Base-by-base conservation (phyloP, 192 early-diverging fungal species). In the Umbelopsis ramanniana region DNA sequence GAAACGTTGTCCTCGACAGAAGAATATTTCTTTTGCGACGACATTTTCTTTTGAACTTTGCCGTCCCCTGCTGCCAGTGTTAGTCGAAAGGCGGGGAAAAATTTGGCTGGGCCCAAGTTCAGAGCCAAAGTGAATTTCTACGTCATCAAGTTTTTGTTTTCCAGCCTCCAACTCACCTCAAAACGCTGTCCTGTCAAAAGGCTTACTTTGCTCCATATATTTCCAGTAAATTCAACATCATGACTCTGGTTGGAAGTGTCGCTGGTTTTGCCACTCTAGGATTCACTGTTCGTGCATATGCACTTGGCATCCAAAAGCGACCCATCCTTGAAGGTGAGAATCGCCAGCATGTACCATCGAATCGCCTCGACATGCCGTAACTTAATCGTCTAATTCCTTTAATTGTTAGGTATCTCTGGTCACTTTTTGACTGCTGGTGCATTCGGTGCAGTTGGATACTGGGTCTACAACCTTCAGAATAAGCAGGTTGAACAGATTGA, bases 241-340 rank as follows among this genome's bases (percentile, higher is more conserved):
- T 79, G 77, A 69, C 69, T 68, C 29, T 80, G 14, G 67, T 76
- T 67, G 67, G 63, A 60, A 73, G 68, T 46, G 67, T 83, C 67
- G 77, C 79, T 66, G 81, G 81, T 35, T 83, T 76, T 40, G 79
- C 79, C 29, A 76, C 79, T 46, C 73, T 83, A 67, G 81, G 81
- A 72, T 74, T 83, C 26, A 70, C 76, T 67, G 78, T 83, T 50
- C 79, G 81, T 52, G 76, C 76, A 40, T 77, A 77, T 55, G 79
- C 81, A 66, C 70, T 83, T 48, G 81, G 75, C 19, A 45, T 83
- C 35, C 75, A 83, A 50, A 80, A 80, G 68, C 74, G 79, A 55
- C 78, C 81, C 45, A n/a, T 83, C 17, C 67, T 77, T 29, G 73
- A 77, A 43, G 74, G 81, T 83, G 63, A 74, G 72, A 50, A 50